Percentiles rank a stretch among this genome's conserved stretches.
phyloP scores from a whole-genome alignment of 176 grass and related monocot genomes.

The Aegilops speltoides region DNA sequence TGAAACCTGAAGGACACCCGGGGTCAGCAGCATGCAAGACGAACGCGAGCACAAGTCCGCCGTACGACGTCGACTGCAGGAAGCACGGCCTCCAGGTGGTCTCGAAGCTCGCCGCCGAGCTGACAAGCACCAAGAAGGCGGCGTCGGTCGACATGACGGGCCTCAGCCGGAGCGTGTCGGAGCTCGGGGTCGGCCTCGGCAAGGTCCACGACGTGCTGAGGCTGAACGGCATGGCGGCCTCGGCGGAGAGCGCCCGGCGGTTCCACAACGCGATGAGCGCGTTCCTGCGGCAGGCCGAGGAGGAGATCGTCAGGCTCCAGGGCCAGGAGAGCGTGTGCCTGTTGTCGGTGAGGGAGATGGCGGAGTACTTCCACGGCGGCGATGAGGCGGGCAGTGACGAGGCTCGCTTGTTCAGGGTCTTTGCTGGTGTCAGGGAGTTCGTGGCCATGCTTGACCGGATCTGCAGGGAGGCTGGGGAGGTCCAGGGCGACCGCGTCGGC shows the following conservation, averaged over 20 bases:
- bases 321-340: constrained; percentile 64
- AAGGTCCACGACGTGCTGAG: constrained; percentile 68
- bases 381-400: constrained; percentile 31
- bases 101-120: constrained; percentile 48
- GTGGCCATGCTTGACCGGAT: background rate
- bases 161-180: constrained; percentile 48
- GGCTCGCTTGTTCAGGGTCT: background rate
- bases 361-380: constrained; percentile 72
- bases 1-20: constrained; percentile 53
- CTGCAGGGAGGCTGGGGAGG: background rate
- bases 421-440: background rate
- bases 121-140: constrained; percentile 73
- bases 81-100: constrained; percentile 64
- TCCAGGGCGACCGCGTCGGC: background rate
- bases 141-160: constrained; percentile 52
- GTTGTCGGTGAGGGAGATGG: constrained; percentile 59
- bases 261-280: constrained; percentile 60
- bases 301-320: constrained; percentile 60
- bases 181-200: constrained; percentile 62
- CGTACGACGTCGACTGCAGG: constrained; percentile 31
- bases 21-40: constrained; percentile 1
- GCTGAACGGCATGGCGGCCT: constrained; percentile 41
- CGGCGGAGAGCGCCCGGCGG: constrained; percentile 22
- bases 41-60: background rate
- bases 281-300: constrained; percentile 74